These are phyloP conservation scores for Lachnellula willkommii DNA, from an alignment of 2,329 filamentous ascomycete genomes.

Conservation along the genomic window DNA sequence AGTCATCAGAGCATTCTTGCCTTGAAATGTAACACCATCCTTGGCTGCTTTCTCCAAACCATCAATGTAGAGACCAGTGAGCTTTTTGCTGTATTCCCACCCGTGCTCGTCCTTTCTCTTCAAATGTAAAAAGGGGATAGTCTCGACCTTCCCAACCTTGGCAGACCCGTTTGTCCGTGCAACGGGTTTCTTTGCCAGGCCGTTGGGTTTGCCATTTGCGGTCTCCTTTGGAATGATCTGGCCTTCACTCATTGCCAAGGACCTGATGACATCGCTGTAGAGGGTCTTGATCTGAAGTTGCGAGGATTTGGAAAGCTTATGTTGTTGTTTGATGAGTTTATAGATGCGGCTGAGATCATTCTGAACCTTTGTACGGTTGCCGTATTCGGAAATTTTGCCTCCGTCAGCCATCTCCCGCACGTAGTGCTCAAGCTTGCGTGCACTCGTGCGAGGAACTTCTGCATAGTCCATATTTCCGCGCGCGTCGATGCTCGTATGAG, in stretches of 20 bases:
- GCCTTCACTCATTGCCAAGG: slow-evolving; percentile 94
- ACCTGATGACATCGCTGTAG: slow-evolving; percentile 90
- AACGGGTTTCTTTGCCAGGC: slow-evolving; percentile 50
- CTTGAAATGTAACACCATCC: slow-evolving; percentile 82
- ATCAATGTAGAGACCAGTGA: slow-evolving; percentile 88
- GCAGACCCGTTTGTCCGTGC: slow-evolving; percentile 44
- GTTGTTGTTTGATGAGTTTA: slow-evolving; percentile 97
- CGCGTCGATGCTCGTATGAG: slow-evolving; percentile 85
- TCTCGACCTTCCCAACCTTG: slow-evolving; percentile 87
- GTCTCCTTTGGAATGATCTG: slow-evolving; percentile 92
- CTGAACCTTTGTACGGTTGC: slow-evolving; percentile 96
- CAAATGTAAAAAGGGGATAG: slow-evolving; percentile 93
- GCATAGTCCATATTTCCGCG: slow-evolving; percentile 90
- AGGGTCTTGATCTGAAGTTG: slow-evolving; percentile 94
- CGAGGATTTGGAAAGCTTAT: slow-evolving; percentile 93
- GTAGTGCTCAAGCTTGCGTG: slow-evolving; percentile 96
- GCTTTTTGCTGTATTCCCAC: slow-evolving; percentile 99
- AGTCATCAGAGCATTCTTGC: slow-evolving; percentile 97
- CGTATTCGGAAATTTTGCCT: slow-evolving; percentile 97
- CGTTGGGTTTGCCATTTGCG: slow-evolving; percentile 48
- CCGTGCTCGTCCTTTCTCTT: slow-evolving; percentile 91
- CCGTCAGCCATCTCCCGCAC: slow-evolving; percentile 98
- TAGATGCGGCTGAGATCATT: slow-evolving; percentile 92
- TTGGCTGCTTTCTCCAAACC: slow-evolving; percentile 85
- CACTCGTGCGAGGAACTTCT: slow-evolving; percentile 79